These are phyloP conservation scores for Biscogniauxia mediterranea DNA, from an alignment of 2,329 filamentous ascomycete species.

Conservation along the genomic window DNA sequence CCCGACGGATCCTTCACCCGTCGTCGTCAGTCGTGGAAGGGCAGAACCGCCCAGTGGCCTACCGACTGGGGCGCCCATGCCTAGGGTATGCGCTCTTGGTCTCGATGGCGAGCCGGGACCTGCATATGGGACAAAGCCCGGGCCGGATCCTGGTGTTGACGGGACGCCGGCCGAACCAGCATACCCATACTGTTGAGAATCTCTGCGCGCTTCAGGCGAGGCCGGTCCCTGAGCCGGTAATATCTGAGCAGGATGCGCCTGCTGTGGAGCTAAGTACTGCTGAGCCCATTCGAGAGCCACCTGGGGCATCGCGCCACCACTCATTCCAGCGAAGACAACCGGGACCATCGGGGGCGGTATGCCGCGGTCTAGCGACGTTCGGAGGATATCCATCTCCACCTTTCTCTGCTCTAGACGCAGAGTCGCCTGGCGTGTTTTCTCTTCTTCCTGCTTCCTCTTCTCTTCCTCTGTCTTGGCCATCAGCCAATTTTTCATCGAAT, in stretches of 20 bases:
- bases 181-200: slow-evolving; percentile 47
- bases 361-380: slow-evolving; percentile 65
- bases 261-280: slow-evolving; percentile 57
- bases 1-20: slow-evolving; percentile 40
- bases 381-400: slow-evolving; percentile 70
- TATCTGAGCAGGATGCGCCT: slow-evolving; percentile 50
- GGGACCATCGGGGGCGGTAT: slow-evolving; percentile 74
- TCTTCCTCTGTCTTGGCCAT: slow-evolving; percentile 72
- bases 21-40: slow-evolving; percentile 46
- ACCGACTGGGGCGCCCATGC: slow-evolving; percentile 36
- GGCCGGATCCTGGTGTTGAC: slow-evolving; percentile 42
- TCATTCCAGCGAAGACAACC: slow-evolving; percentile 71
- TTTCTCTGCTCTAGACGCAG: slow-evolving; percentile 69
- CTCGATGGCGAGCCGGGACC: slow-evolving; percentile 49
- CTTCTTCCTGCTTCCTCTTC: slow-evolving; percentile 70
- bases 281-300: slow-evolving; percentile 66
- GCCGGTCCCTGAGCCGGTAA: slow-evolving; percentile 48
- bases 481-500: slow-evolving; percentile 71
- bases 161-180: slow-evolving; percentile 39
- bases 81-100: slow-evolving; percentile 49
- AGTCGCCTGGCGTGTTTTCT: slow-evolving; percentile 63
- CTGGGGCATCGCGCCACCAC: slow-evolving; percentile 59
- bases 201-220: slow-evolving; percentile 55
- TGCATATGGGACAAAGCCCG: slow-evolving; percentile 43
- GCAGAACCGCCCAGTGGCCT: slow-evolving; percentile 38